Evolutionary conservation across 164 flowering plant species (phyloP), one percentile per base, ranked within the genome.

Genomic region (Dillenia turbinata): DNA sequence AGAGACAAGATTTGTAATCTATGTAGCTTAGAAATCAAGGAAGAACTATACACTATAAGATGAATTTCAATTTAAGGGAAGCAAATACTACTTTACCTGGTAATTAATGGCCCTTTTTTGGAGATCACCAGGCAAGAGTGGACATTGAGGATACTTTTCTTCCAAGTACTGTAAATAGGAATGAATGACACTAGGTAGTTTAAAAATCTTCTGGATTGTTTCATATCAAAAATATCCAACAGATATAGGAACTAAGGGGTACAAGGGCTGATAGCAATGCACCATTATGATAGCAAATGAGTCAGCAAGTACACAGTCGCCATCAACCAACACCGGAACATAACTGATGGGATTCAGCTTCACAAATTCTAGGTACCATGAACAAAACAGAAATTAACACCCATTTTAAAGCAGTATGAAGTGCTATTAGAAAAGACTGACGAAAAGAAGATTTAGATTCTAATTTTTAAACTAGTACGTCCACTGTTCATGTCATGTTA

Each of bases 251-350:
- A 22, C 14, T 7, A 3, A 49, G 1, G 54, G 44, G 45, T 49
- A 51, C 43, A 12, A n/a, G 17, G 5, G 9, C 45, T 15, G 10
- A 15, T 11, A 13, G 48, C 5, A 9, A 70, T 77, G 64, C 19
- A 87, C 98, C 89, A 92, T 70, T 63, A 87, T 40, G 57, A 88
- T 93, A 52, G 98, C 98, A 54, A 86, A 78, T 52, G 98, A 93
- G 69, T 93, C 98, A 5, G 87, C 66, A 58, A 93, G 9, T 9
- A 84, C 85, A 12, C 71, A 12, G 53, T 85, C 94, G 6, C 75
- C 97, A 78, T 93, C 98, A 50, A 78, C 87, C 62, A 90, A 71
- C 16, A 68, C 88, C 2, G 98, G 98, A 54, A 92, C 96, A 62
- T 61, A 85, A n/a, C 82, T 74, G 46, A 88, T 67, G 2, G 96